A percentile compares a stretch with the other conserved stretches of the same genome.
These are phyloP conservation scores for Mesembryanthemum crystallinum DNA, from an alignment of 148 eudicot genomes.

Conservation along the genomic window DNA sequence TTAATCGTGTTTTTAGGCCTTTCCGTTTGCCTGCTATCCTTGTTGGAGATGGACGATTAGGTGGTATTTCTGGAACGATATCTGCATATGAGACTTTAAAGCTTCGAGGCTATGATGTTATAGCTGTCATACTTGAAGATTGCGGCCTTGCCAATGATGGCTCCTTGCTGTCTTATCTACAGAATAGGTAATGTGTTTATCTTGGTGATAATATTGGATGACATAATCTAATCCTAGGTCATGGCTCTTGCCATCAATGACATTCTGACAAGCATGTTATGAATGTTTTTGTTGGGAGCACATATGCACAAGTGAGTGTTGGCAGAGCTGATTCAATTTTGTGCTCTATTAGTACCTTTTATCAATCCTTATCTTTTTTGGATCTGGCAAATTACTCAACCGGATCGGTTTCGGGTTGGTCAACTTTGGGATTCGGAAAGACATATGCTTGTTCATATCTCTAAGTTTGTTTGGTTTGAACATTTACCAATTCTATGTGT, in stretches of 20 bases:
- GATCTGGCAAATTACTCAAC: too few relatives aligned
- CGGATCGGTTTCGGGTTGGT: too few relatives aligned
- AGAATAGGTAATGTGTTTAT: conserved; percentile 50
- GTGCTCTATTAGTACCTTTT: not conserved
- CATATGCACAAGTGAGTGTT: not conserved
- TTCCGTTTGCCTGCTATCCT: conserved; percentile 83
- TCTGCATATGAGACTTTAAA: conserved; percentile 90
- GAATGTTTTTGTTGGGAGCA: not conserved
- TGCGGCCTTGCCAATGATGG: conserved; percentile 69
- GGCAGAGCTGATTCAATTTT: not conserved
- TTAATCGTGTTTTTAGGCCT: conserved; percentile 49
- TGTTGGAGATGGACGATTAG: conserved; percentile 92
- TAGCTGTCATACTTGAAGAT: conserved; percentile 78
- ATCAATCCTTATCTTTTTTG: not conserved
- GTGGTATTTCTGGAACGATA: conserved; percentile 89
- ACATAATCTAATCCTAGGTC: not conserved
- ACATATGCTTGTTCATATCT: too few relatives aligned
- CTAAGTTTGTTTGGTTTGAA: too few relatives aligned
- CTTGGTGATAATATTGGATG: not conserved
- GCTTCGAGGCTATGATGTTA: conserved; percentile 95
- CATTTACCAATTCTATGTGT: too few relatives aligned
- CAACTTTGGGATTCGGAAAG: too few relatives aligned
- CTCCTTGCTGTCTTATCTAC: conserved; percentile 63
- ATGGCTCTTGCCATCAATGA: not conserved
- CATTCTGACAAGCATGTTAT: not conserved